These are phyloP conservation scores for Penicillium canariense DNA, from an alignment of 495 filamentous ascomycete genomes.

Conservation along the genomic window DNA sequence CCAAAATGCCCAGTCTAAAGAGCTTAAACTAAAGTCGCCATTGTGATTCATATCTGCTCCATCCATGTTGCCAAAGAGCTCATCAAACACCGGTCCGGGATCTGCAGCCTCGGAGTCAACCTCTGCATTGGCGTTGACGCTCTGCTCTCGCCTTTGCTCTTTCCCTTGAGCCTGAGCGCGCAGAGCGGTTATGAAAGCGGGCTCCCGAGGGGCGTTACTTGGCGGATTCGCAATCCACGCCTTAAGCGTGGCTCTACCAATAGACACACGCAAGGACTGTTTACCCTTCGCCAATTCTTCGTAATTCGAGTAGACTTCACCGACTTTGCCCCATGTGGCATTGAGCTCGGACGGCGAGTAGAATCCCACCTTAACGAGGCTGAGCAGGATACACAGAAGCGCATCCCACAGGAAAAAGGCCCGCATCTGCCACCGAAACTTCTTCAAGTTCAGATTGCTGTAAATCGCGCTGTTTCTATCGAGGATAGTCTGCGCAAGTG, in stretches of 20 bases:
- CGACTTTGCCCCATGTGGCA: constrained; percentile 14
- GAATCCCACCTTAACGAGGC: constrained; percentile 1
- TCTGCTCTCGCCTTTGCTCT: not conserved
- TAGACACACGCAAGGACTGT: constrained; percentile 10
- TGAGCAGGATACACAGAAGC: constrained; percentile 4
- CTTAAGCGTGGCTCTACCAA: constrained; percentile 7
- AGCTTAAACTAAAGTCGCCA: not conserved
- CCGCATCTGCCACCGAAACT: constrained; percentile 10
- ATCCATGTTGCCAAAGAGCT: not conserved
- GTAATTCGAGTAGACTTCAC: constrained; percentile 15
- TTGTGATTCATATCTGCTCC: not conserved
- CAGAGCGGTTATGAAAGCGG: not conserved
- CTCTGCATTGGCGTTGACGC: too few species aligned
- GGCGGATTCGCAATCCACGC: not conserved
- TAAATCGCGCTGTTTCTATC: not conserved
- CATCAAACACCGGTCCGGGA: constrained; percentile 2
- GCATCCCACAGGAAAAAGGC: constrained; percentile 17
- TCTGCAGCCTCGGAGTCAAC: too few species aligned
- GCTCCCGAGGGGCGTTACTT: not conserved
- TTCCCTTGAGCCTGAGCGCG: not conserved
- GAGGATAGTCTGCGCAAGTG: constrained; percentile 19
- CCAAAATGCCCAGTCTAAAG: constrained; percentile 10
- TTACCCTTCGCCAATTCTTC: constrained; percentile 7
- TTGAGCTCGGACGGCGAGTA: constrained; percentile 4
- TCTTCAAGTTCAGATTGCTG: not conserved